Base-by-base conservation (phyloP, 495 filamentous ascomycete genomes). In the Penicillium ochrochloron region DNA sequence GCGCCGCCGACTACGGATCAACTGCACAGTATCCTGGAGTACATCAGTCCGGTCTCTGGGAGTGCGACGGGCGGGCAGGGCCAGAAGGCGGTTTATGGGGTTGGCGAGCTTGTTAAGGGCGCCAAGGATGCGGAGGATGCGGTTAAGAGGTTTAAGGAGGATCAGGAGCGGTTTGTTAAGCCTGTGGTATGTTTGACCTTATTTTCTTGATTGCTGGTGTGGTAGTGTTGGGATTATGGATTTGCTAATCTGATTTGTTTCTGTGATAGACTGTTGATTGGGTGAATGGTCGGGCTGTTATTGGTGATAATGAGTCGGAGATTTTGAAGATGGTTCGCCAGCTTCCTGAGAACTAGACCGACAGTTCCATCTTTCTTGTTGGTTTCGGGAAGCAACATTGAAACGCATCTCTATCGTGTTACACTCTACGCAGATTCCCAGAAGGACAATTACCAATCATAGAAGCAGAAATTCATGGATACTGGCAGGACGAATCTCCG, bases 181-280 rank as follows among this genome's bases (percentile, higher is more conserved):
- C 95, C 96, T 52, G 75, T 96, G 70, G 86, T 93, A 80, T 60
- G 87, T n/a, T n/a, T n/a, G n/a, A n/a, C n/a, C n/a, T n/a, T n/a
- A n/a, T n/a, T n/a, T n/a, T n/a, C n/a, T n/a, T n/a, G n/a, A n/a
- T n/a, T n/a, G n/a, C n/a, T n/a, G n/a, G n/a, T n/a, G n/a, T n/a
- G n/a, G n/a, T n/a, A n/a, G n/a, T n/a, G n/a, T n/a, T n/a, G n/a
- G n/a, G n/a, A n/a, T n/a, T n/a, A n/a, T n/a, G n/a, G n/a, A n/a
- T n/a, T n/a, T n/a, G n/a, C n/a, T n/a, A n/a, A n/a, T n/a, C n/a
- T n/a, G n/a, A n/a, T n/a, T n/a, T n/a, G n/a, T n/a, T n/a, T n/a
- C n/a, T n/a, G n/a, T n/a, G n/a, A 21, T 70, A 93, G 90, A 85
- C 84, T 57, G 96, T 99, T 27, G 95, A 98, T 76, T 99, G 95